Conservation (phyloP, 2,329 filamentous ascomycete genomes). For the Diplodia mutila region DNA sequence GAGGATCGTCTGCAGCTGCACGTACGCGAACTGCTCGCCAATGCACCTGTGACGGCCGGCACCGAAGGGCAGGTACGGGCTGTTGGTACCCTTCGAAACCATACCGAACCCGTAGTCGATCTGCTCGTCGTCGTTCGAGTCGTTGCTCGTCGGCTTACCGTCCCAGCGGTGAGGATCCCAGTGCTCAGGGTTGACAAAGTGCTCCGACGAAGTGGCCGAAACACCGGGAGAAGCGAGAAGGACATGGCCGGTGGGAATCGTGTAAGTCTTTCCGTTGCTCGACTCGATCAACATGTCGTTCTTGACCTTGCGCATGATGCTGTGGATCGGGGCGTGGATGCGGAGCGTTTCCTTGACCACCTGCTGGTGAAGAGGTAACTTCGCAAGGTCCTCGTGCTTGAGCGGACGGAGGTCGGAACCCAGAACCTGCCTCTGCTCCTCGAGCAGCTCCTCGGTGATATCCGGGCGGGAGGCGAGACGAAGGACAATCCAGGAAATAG, state of each 20-base stretch:
- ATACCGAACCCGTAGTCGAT: slow-evolving; percentile 93
- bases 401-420: slow-evolving; percentile 76
- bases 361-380: slow-evolving; percentile 79
- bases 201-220: slow-evolving; percentile 69
- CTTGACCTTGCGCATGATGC: slow-evolving; percentile 91
- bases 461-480: slow-evolving; percentile 77
- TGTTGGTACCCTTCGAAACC: slow-evolving; percentile 86
- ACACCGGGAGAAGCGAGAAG: slow-evolving; percentile 86
- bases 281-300: slow-evolving; percentile 76
- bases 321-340: slow-evolving; percentile 90
- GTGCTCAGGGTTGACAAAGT: slow-evolving; percentile 78
- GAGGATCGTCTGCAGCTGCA: slow-evolving; percentile 85
- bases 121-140: slow-evolving; percentile 64
- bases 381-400: slow-evolving; percentile 75
- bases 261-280: slow-evolving; percentile 69
- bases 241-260: slow-evolving; percentile 78
- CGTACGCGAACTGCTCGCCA: slow-evolving; percentile 93
- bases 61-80: slow-evolving; percentile 91
- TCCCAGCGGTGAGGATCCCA: slow-evolving; percentile 97
- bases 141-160: slow-evolving; percentile 55
- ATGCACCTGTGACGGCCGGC: slow-evolving; percentile 93
- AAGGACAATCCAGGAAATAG: slow-evolving; percentile 82
- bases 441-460: slow-evolving; percentile 77
- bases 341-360: slow-evolving; percentile 92
- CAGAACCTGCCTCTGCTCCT: slow-evolving; percentile 76